Conservation (phyloP, 257 asterid genomes). For the Ilex aquifolium region DNA sequence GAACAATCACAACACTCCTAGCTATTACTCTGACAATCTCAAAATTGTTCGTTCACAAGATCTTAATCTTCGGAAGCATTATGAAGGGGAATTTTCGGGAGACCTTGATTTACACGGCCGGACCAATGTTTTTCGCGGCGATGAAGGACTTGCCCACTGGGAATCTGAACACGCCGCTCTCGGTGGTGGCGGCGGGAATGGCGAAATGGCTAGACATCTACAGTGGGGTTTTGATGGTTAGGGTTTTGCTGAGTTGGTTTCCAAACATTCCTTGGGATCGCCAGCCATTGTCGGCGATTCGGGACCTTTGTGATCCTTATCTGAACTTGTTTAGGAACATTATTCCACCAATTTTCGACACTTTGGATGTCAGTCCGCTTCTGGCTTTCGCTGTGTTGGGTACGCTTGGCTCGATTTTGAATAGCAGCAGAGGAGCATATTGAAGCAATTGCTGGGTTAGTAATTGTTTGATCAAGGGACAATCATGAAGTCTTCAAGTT, state of each 20-base stretch:
- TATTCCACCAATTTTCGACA: slow-evolving; percentile 73
- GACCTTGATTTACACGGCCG: slow-evolving; percentile 30
- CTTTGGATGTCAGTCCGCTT: slow-evolving; percentile 82
- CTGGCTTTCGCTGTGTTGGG: slow-evolving; percentile 88
- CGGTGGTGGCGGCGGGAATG: slow-evolving; percentile 92
- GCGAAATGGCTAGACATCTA: slow-evolving; percentile 85
- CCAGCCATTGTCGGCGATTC: slow-evolving; percentile 83
- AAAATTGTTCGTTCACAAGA: slow-evolving; percentile 30
- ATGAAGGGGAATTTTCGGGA: slow-evolving; percentile 20
- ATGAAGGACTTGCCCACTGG: slow-evolving; percentile 32
- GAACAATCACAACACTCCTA: slow-evolving; percentile 56
- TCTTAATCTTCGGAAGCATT: slow-evolving; percentile 26
- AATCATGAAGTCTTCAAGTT: too few species aligned
- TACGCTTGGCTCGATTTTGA: slow-evolving; percentile 58
- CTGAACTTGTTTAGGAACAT: slow-evolving; percentile 81
- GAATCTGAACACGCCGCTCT: slow-evolving; percentile 68
- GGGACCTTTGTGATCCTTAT: slow-evolving; percentile 96
- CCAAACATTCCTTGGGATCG: slow-evolving; percentile 96
- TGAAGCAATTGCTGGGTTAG: slow-evolving; percentile 13
- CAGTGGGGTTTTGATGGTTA: slow-evolving; percentile 78
- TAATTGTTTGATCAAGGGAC: too few species aligned
- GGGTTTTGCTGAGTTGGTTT: slow-evolving; percentile 91
- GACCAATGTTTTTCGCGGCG: slow-evolving; percentile 90
- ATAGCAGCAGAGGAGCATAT: slow-evolving; percentile 42
- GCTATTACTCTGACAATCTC: slow-evolving; percentile 48